phyloP scores from a whole-genome alignment of 768 basidiomycete genomes.

The Leucosporidium yakuticum region DNA sequence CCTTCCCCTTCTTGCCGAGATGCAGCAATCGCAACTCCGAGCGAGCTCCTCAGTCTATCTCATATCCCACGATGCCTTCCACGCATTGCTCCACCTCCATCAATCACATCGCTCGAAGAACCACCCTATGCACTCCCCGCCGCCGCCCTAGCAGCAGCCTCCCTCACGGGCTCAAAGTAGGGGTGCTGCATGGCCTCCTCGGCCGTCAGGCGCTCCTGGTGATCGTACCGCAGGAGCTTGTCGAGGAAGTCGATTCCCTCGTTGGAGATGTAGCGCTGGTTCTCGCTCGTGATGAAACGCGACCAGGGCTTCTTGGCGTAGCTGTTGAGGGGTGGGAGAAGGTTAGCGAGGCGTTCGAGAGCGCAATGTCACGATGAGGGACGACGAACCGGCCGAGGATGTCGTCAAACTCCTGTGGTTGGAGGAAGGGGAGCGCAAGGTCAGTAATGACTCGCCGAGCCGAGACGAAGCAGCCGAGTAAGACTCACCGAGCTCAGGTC shows the following conservation, averaged over 20 bases:
- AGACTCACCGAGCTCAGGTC: conserved; percentile 59
- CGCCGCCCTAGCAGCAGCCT: background rate
- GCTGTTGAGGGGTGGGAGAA: conserved; percentile 55
- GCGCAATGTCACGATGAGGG: conserved; percentile 6
- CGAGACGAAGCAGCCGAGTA: no score
- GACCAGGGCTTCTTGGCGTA: conserved; percentile 82
- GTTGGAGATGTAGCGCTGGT: conserved; percentile 91
- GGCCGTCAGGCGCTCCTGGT: conserved; percentile 92
- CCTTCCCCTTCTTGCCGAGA: no score
- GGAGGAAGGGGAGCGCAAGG: background rate
- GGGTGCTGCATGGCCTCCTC: conserved; percentile 77
- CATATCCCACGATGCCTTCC: no score
- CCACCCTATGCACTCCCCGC: no score
- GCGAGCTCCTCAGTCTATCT: no score
- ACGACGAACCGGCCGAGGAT: conserved; percentile 66
- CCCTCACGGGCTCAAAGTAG: conserved; percentile 1
- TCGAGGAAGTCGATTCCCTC: conserved; percentile 95
- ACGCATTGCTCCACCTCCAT: no score
- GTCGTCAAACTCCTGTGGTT: conserved; percentile 75
- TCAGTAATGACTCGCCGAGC: no score
- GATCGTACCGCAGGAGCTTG: conserved; percentile 91
- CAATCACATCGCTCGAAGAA: no score
- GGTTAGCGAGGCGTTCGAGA: conserved; percentile 11
- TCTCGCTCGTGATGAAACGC: conserved; percentile 88
- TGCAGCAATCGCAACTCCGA: no score